Evolutionary conservation across 805 yeast genomes (phyloP).

Genomic region (Brettanomyces anomalus): DNA sequence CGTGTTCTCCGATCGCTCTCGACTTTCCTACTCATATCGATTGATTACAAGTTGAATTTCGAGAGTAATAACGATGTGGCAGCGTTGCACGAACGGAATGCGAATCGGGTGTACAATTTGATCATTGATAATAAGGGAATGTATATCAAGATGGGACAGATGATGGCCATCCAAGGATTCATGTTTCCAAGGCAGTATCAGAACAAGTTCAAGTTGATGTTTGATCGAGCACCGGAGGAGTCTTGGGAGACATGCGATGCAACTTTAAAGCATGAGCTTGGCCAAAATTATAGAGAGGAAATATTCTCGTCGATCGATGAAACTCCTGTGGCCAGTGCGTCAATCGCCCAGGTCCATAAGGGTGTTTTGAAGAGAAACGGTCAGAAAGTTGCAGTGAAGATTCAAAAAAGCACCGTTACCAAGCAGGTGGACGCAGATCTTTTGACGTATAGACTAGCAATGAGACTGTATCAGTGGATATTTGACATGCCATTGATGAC

Average conservation of each 20-base stretch:
- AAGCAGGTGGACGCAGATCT: constrained; percentile 57
- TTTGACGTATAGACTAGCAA: constrained; percentile 42
- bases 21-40: constrained; percentile 41
- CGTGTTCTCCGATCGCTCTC: constrained; percentile 46
- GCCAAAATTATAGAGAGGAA: constrained; percentile 29
- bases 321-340: constrained; percentile 64
- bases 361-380: constrained; percentile 36
- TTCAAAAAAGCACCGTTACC: constrained; percentile 55
- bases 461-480: constrained; percentile 43
- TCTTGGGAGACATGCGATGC: constrained; percentile 37
- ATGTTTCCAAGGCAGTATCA: constrained; percentile 61
- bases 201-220: constrained; percentile 43
- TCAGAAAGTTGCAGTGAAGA: constrained; percentile 51
- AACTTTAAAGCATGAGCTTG: constrained; percentile 32
- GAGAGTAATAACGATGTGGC: constrained; percentile 36
- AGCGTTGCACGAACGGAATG: constrained; percentile 49
- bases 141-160: constrained; percentile 72
- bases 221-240: constrained; percentile 62
- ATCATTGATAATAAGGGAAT: constrained; percentile 45
- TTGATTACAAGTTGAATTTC: constrained; percentile 51
- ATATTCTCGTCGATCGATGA: constrained; percentile 40
- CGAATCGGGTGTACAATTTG: constrained; percentile 40
- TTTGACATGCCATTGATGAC: constrained; percentile 58
- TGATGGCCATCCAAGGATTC: constrained; percentile 65
- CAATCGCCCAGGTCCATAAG: constrained; percentile 62